Conservation (phyloP, 225 moss, liverwort and hornwort species). For the Physcomitrium patens region DNA sequence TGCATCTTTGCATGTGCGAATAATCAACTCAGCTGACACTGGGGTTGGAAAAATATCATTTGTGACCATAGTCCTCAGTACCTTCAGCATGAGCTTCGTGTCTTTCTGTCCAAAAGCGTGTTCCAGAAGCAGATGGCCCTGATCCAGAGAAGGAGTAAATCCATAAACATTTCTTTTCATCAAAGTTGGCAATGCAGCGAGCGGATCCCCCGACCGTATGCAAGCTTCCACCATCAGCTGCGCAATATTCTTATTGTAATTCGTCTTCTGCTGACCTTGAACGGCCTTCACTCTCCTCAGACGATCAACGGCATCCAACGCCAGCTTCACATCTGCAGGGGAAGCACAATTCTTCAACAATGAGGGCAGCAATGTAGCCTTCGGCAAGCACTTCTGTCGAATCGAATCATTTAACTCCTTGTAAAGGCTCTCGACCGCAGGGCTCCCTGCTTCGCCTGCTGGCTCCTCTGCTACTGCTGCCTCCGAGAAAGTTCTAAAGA, state of each 20-base stretch:
- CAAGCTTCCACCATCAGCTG: constrained; percentile 82
- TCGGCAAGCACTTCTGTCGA: constrained; percentile 71
- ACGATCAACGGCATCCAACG: constrained; percentile 66
- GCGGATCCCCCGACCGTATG: constrained; percentile 64
- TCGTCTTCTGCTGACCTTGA: constrained; percentile 80
- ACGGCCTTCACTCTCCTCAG: constrained; percentile 86
- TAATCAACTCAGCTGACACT: constrained; percentile 73
- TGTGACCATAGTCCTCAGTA: constrained; percentile 73
- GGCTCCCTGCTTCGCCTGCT: constrained; percentile 35
- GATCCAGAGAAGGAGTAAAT: constrained; percentile 75
- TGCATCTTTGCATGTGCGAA: constrained; percentile 67
- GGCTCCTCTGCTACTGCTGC: constrained; percentile 40
- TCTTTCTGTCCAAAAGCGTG: constrained; percentile 73
- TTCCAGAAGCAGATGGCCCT: constrained; percentile 78
- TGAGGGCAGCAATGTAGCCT: constrained; percentile 59
- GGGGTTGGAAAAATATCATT: constrained; percentile 71
- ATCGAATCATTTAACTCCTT: constrained; percentile 67
- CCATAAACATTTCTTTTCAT: constrained; percentile 78
- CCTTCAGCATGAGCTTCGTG: constrained; percentile 64
- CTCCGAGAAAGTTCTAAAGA: constrained; percentile 35
- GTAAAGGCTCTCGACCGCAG: constrained; percentile 74
- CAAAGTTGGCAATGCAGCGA: constrained; percentile 71
- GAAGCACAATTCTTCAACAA: constrained; percentile 65
- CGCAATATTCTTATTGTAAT: constrained; percentile 61
- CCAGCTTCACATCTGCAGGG: constrained; percentile 69